Conservation (phyloP, 2,329 filamentous ascomycete species). For the Gnomoniopsis sp. region DNA sequence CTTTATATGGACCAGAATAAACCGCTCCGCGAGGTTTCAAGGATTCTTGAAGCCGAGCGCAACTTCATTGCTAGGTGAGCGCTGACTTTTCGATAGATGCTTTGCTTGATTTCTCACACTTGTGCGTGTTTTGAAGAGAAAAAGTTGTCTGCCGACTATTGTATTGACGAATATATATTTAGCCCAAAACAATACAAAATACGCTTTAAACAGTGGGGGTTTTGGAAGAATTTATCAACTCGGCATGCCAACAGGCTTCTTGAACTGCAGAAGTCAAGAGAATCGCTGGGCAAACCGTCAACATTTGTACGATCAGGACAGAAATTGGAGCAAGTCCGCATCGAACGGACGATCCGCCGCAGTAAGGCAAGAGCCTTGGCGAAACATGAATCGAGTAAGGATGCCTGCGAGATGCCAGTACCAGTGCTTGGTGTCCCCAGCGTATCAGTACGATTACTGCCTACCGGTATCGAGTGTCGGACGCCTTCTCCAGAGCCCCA, state of each 20-base stretch:
- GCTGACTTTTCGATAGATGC: no score
- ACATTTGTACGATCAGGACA: conserved; percentile 10
- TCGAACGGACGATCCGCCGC: conserved; percentile 12
- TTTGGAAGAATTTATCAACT: conserved; percentile 16
- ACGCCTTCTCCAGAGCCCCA: conserved; percentile 10
- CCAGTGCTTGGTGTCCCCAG: not conserved
- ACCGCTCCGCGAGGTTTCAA: conserved; percentile 5
- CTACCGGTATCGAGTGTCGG: conserved; percentile 11
- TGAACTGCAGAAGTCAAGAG: conserved; percentile 5
- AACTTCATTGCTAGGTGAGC: conserved; percentile 14
- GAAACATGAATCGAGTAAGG: not conserved
- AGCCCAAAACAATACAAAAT: conserved; percentile 16
- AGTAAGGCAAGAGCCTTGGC: conserved; percentile 9
- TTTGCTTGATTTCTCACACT: not conserved
- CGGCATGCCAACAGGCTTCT: conserved; percentile 9
- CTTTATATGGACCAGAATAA: conserved; percentile 16
- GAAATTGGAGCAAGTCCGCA: conserved; percentile 5
- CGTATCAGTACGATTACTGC: not conserved
- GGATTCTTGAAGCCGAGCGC: not conserved
- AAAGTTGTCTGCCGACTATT: not conserved
- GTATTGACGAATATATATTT: no score
- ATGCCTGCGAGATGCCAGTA: not conserved
- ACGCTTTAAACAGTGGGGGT: conserved; percentile 14
- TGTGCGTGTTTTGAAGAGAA: not conserved
- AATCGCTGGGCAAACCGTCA: conserved; percentile 13